Base-by-base conservation (phyloP, 352 stramenopile genomes). In the Phytophthora quininea region DNA sequence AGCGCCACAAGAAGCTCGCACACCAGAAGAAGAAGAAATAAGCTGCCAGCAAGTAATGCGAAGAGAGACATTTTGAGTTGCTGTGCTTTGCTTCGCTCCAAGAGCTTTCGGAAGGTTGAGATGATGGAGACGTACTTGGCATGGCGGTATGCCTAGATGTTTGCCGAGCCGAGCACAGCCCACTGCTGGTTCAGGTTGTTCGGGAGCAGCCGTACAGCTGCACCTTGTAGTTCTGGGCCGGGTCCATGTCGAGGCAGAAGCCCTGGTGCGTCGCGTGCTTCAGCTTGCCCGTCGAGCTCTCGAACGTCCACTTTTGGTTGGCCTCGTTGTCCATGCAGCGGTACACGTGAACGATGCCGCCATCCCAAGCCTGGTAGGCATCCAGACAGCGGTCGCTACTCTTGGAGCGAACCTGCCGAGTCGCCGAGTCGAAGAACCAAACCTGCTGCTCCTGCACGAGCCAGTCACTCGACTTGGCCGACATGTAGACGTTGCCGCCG, bases 1-100 rank as follows among this genome's bases (percentile, higher is more conserved):
- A 99, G 75, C 88, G 92, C 58, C 93, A 98, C 64, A 98, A 98
- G 70, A 99, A 98, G 64, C 89, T 98, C 58, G 84, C 93, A 0
- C 97, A 98, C 62, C 85, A 93, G 64, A 97, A 96, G 62, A 73
- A 78, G 57, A 71, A 71, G 29, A 73, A 72, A 24, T 24, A 69
- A 47, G 8, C 43, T 24, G 19, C 24, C 43, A 47, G 40, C 9
- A 24, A 14, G 12, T 47, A 47, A 47, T 47, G 40, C 12, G 15
- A 47, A 49, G 12, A n/a, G 43, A 29, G 43, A 29, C 10, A 49
- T 49, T 49, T 47, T 27, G 19, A 24, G 19, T 24, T 24, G 19
- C 19, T 24, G 19, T 24, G 19, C 19, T 47, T 49, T 49, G 43
- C 43, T 24, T 24, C 19, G 19, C 19, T 24, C 19, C 19, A 24